phyloP scores from a whole-genome alignment of 768 basidiomycete species.

The Boletus rubescentipes region DNA sequence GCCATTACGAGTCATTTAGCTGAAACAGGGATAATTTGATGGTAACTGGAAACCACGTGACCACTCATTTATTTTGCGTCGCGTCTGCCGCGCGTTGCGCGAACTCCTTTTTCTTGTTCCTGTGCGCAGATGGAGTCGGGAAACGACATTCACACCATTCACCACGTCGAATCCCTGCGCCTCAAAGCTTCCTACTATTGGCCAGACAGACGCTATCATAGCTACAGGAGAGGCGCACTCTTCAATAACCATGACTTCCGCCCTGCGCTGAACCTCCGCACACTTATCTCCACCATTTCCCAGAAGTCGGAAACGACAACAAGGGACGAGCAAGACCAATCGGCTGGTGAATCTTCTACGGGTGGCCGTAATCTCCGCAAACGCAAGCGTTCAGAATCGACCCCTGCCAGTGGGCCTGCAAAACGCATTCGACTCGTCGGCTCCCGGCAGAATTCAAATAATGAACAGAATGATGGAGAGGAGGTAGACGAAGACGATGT shows the following conservation, averaged over 20 bases:
- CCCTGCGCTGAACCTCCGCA: conserved; percentile 31
- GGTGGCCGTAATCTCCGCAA: conserved; percentile 5
- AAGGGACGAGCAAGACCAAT: background rate
- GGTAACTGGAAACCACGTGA: conserved; percentile 17
- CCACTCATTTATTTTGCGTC: background rate
- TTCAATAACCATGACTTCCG: conserved; percentile 18
- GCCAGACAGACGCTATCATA: conserved; percentile 18
- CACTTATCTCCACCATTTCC: conserved; percentile 24
- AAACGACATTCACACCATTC: conserved; percentile 14
- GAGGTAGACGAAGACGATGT: conserved; percentile 2
- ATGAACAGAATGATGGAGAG: background rate
- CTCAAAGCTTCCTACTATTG: conserved; percentile 25
- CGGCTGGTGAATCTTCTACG: background rate
- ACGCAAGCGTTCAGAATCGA: conserved; percentile 14
- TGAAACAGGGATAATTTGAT: conserved; percentile 1
- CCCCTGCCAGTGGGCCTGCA: background rate
- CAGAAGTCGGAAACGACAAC: background rate
- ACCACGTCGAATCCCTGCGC: conserved; percentile 31
- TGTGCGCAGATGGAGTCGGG: conserved; percentile 2
- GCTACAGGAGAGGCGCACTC: background rate
- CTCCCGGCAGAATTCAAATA: background rate
- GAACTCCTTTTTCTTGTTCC: conserved; percentile 3
- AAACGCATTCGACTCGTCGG: conserved; percentile 15
- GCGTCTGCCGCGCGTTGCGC: conserved; percentile 4
- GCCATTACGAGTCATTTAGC: background rate